Percentiles rank a stretch among this genome's conserved stretches.
These are phyloP conservation scores for Monosporascus sp. DNA, from an alignment of 2,329 filamentous ascomycete genomes.

Conservation along the genomic window DNA sequence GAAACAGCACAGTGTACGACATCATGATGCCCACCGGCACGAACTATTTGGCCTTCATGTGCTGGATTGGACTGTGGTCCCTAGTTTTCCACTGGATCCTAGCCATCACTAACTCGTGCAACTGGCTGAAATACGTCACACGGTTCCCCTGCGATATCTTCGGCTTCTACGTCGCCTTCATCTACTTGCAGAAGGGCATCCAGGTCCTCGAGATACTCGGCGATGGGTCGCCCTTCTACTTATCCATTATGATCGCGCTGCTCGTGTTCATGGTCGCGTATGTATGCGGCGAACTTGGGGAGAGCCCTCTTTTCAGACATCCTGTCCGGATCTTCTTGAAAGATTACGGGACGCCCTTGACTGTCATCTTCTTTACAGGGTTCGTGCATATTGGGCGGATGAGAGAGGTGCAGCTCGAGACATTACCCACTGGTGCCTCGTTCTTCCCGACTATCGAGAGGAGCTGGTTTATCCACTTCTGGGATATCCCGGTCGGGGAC, in stretches of 20 bases:
- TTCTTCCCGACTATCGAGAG: conserved; percentile 74
- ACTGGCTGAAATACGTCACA: conserved; percentile 83
- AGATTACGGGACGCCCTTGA: conserved; percentile 82
- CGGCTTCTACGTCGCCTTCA: conserved; percentile 87
- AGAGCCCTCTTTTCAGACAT: conserved; percentile 67
- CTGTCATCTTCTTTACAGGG: conserved; percentile 81
- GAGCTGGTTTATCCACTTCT: conserved; percentile 75
- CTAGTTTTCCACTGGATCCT: conserved; percentile 80
- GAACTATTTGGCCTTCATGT: conserved; percentile 86
- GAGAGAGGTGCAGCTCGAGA: conserved; percentile 62
- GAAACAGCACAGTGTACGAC: conserved; percentile 70
- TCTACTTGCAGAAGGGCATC: conserved; percentile 87
- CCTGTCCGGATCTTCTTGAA: conserved; percentile 77
- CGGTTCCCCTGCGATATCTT: conserved; percentile 92
- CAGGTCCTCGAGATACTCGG: conserved; percentile 78
- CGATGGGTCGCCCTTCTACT: conserved; percentile 62
- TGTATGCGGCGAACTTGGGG: conserved; percentile 65
- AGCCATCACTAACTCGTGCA: conserved; percentile 80
- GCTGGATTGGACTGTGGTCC: conserved; percentile 87
- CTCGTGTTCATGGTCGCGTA: conserved; percentile 76
- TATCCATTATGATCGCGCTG: conserved; percentile 70
- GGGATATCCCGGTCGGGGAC: conserved; percentile 67
- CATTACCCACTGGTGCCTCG: conserved; percentile 68
- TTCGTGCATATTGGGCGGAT: conserved; percentile 85
- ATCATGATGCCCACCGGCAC: conserved; percentile 74